Evolutionary conservation across 306 rosid genomes (phyloP).

Genomic region (Begonia peltatifolia): DNA sequence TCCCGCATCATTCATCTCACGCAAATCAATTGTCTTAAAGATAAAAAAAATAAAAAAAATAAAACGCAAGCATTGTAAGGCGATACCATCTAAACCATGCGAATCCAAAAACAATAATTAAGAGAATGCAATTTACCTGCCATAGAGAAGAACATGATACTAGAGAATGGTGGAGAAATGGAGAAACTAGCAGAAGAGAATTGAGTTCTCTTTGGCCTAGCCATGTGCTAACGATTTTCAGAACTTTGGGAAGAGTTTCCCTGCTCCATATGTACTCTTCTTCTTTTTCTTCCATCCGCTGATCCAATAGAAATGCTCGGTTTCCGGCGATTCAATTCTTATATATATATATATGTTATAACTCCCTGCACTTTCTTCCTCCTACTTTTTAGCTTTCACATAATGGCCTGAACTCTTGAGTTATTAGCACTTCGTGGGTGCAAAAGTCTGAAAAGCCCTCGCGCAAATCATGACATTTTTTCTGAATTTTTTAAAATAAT

Average conservation of each 20-base stretch:
- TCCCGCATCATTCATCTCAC: conserved; percentile 50
- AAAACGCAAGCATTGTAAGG: background rate
- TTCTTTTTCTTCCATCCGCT: conserved; percentile 3
- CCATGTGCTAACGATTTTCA: conserved; percentile 38
- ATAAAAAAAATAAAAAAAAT: background rate
- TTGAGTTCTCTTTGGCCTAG: conserved; percentile 38
- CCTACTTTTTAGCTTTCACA: too few relatives aligned
- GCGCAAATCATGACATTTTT: too few relatives aligned
- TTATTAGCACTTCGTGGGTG: too few relatives aligned
- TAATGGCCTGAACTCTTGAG: too few relatives aligned
- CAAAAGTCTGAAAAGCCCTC: too few relatives aligned
- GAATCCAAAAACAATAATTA: background rate
- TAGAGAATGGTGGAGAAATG: conserved; percentile 46
- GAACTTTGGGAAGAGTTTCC: conserved; percentile 52
- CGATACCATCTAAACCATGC: background rate
- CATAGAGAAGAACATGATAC: conserved; percentile 41
- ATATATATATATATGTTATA: too few relatives aligned
- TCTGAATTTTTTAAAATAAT: too few relatives aligned
- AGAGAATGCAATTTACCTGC: conserved; percentile 25
- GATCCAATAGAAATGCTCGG: too few relatives aligned
- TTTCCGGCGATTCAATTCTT: too few relatives aligned
- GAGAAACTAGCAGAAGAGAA: conserved; percentile 49
- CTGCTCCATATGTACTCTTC: conserved; percentile 33
- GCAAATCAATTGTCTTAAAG: conserved; percentile 40
- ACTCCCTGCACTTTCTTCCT: too few relatives aligned